Conservation (phyloP, 2,329 filamentous ascomycete genomes). For the Chaetothyriales sp. region DNA sequence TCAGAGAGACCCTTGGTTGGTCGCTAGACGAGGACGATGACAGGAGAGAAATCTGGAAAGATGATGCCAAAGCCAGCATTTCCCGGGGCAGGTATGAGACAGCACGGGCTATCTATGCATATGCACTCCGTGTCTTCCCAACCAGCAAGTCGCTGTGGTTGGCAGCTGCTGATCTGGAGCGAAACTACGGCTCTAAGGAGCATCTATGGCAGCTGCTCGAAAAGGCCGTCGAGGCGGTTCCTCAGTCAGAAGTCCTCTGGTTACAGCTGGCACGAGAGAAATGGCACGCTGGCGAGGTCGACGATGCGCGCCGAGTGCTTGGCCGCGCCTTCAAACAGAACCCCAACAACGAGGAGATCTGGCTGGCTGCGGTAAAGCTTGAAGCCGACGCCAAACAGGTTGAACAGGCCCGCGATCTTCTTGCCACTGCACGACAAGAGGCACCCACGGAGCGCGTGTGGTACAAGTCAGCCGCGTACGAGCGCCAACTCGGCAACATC, state of each 20-base stretch:
- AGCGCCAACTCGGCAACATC: slow-evolving; percentile 64
- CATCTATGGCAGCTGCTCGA: slow-evolving; percentile 73
- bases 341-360: slow-evolving; percentile 94
- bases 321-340: slow-evolving; percentile 87
- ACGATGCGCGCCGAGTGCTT: slow-evolving; percentile 72
- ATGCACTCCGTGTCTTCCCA: slow-evolving; percentile 75
- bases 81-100: slow-evolving; percentile 74
- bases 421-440: slow-evolving; percentile 69
- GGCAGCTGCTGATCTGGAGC: slow-evolving; percentile 78
- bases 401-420: slow-evolving; percentile 65
- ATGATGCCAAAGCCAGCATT: slow-evolving; percentile 74
- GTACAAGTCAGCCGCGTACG: slow-evolving; percentile 91
- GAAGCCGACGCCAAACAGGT: slow-evolving; percentile 79
- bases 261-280: slow-evolving; percentile 92
- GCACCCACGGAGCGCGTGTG: slow-evolving; percentile 92
- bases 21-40: slow-evolving; percentile 91
- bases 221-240: slow-evolving; percentile 85
- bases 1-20: slow-evolving; percentile 86
- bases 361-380: slow-evolving; percentile 88
- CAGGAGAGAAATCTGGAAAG: slow-evolving; percentile 87
- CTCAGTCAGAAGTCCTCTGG: slow-evolving; percentile 82
- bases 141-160: slow-evolving; percentile 81
- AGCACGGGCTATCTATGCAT: slow-evolving; percentile 82
- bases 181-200: slow-evolving; percentile 72
- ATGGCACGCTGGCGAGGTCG: slow-evolving; percentile 74